Evolutionary conservation across 2,329 filamentous ascomycete genomes (phyloP), one percentile per base, ranked within the genome.

Genomic region (Epichloe baconii): DNA sequence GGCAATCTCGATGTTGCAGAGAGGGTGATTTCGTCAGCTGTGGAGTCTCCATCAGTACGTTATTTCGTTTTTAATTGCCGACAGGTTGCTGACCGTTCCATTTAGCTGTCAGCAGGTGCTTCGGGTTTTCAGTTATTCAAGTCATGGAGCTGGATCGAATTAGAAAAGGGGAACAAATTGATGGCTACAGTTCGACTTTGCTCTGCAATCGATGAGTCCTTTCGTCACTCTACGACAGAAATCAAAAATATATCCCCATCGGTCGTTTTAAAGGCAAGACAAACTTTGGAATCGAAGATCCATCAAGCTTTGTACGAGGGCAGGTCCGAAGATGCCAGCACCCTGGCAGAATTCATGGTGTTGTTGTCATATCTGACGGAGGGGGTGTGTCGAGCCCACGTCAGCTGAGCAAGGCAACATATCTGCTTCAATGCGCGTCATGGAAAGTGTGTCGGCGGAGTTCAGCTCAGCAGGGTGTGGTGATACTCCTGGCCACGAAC

Each of bases 81-180:
- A 4, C n/a, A 6, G 6, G 3, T 19, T 35, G 10, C 55, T 55
- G 48, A 60, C 53, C 1, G 1, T 3, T 34, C 12, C 5, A n/a
- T 36, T 1, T 15, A 64, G 62, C 55, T 60, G 5, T 54, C 50
- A 3, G 37, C 49, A 4, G 47, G 50, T 17, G 40, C 55, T 23
- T 52, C 61, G 4, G 60, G 59, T 15, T 60, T 64, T 53, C 57
- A 74, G 2, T 64, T 88, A 2, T 79, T 77, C 72, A 74, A 76
- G 50, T 75, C 76, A 2, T 86, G 82, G 77, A 71, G 82, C 1
- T 89, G 84, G 82, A 73, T 83, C 55, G 75, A 80, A n/a, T 67
- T 93, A 4, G 66, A 64, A 17, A 59, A 58, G 8, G 64, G 65
- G 0, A 59, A 69, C 19, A 64, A 64, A 10, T 42, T 57, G 0